Evolutionary conservation across 495 filamentous ascomycete species (phyloP).

Genomic region (Hypomontagnella monticulosa): DNA sequence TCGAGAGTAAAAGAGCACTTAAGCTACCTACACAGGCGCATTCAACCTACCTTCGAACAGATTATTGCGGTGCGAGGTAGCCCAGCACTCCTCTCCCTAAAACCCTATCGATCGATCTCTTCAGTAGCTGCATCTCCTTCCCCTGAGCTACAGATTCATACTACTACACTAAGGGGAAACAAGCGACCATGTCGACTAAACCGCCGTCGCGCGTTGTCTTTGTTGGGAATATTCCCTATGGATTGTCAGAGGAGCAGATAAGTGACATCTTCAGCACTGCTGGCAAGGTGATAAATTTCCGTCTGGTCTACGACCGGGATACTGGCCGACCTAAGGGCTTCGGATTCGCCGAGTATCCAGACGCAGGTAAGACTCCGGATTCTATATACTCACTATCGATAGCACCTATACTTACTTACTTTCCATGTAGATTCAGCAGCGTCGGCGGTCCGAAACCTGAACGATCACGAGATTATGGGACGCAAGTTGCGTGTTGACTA

Average conservation of each 20-base stretch:
- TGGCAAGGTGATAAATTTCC: constrained; percentile 90
- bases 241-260: constrained; percentile 94
- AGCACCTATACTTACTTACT: constrained; percentile 26
- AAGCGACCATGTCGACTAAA: constrained; percentile 60
- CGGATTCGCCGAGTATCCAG: constrained; percentile 93
- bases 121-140: too few species aligned
- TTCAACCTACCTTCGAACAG: too few species aligned
- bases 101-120: too few species aligned
- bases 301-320: constrained; percentile 94
- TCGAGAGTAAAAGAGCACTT: too few species aligned
- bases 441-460: constrained; percentile 93
- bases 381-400: not conserved
- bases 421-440: constrained; percentile 78
- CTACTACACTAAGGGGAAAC: too few species aligned
- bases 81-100: too few species aligned
- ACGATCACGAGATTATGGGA: constrained; percentile 96
- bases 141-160: too few species aligned
- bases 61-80: too few species aligned
- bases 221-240: constrained; percentile 85
- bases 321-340: constrained; percentile 96
- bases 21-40: too few species aligned
- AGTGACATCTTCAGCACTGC: constrained; percentile 87
- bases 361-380: constrained; percentile 60
- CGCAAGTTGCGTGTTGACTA: constrained; percentile 94
- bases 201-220: constrained; percentile 72